Evolutionary conservation across 495 filamentous ascomycete genomes (phyloP).

Genomic region (Talaromyces borbonicus): DNA sequence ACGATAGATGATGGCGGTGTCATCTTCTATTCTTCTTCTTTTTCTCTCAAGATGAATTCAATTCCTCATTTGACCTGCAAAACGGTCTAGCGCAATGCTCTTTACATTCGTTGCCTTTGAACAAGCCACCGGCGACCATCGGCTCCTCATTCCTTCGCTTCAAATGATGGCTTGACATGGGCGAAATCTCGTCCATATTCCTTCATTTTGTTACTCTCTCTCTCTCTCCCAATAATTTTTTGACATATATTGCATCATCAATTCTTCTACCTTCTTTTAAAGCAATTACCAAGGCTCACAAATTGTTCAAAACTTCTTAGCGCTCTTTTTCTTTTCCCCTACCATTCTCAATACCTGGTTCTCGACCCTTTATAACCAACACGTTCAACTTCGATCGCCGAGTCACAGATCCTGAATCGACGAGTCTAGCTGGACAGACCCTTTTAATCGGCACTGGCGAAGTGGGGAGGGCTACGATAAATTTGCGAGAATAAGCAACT

Average conservation of each 20-base stretch:
- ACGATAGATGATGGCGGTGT: too few species aligned
- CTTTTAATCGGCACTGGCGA: too few species aligned
- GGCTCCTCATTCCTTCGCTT: constrained; percentile 2
- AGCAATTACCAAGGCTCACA: constrained; percentile 6
- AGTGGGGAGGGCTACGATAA: not conserved
- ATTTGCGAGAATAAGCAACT: not conserved
- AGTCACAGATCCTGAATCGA: too few species aligned
- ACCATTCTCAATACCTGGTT: constrained; percentile 17
- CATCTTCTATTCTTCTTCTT: constrained; percentile 16
- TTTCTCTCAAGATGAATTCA: constrained; percentile 11
- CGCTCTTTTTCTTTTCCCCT: constrained; percentile 13
- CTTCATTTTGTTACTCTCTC: not conserved
- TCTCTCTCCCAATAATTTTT: not conserved
- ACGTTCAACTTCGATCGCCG: not conserved
- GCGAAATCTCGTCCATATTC: not conserved
- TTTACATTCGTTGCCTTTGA: too few species aligned
- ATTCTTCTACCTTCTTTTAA: too few species aligned
- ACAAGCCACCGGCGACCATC: too few species aligned
- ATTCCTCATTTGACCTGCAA: constrained; percentile 11
- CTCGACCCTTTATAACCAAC: constrained; percentile 1
- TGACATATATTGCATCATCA: not conserved
- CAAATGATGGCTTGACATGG: too few species aligned
- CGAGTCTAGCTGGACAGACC: too few species aligned
- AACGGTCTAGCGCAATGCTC: too few species aligned
- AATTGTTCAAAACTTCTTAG: constrained; percentile 8